These are phyloP conservation scores for Plantago major DNA, from an alignment of 257 asterid genomes.

Conservation along the genomic window DNA sequence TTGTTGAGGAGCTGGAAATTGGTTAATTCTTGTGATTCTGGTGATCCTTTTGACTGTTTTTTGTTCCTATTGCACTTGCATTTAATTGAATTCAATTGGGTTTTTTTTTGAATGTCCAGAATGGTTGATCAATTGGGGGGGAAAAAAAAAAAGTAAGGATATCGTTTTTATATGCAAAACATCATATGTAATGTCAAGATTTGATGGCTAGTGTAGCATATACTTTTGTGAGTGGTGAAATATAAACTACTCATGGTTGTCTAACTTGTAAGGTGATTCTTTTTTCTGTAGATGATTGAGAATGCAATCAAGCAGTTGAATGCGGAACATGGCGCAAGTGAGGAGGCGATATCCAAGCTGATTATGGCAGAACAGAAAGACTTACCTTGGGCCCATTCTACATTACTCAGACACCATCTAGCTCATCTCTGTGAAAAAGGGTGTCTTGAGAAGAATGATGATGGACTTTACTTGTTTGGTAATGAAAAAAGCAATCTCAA, in stretches of 20 bases:
- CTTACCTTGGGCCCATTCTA: conserved; percentile 10
- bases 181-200: too few species aligned
- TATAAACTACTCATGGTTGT: neutral
- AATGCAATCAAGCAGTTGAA: conserved; percentile 43
- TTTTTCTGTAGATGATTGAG: conserved; percentile 40
- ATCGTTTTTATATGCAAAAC: too few species aligned
- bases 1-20: too few species aligned
- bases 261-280: neutral
- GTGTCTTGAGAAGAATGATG: neutral
- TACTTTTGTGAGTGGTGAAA: neutral
- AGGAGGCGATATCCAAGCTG: conserved; percentile 47
- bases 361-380: conserved; percentile 20
- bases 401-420: conserved; percentile 1
- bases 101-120: too few species aligned
- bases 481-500: conserved; percentile 2
- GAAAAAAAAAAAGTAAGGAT: too few species aligned
- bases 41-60: too few species aligned
- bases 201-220: too few species aligned
- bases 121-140: too few species aligned
- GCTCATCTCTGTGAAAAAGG: neutral
- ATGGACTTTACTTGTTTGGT: conserved; percentile 6
- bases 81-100: too few species aligned
- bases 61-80: too few species aligned
- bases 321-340: conserved; percentile 42
- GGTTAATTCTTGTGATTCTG: too few species aligned